Base-by-base conservation (phyloP, 352 stramenopile species). In the Elongisporangium senticosum region DNA sequence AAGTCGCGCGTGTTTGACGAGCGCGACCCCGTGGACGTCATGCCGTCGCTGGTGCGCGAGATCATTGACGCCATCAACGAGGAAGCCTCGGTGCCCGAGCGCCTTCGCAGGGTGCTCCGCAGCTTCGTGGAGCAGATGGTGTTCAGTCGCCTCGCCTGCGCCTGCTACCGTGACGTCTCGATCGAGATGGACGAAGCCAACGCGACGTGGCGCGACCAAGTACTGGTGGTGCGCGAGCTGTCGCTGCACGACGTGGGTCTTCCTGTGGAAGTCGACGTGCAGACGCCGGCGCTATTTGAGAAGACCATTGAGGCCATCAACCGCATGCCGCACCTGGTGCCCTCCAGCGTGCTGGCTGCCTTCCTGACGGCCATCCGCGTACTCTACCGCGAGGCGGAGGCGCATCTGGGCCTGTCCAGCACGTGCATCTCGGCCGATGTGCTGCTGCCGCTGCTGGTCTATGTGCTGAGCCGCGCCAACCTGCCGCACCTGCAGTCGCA, bases 81-180 rank as follows among this genome's bases (percentile, higher is more conserved):
- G 11, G 71, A 79, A 23, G 75, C 67, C 10, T 71, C 63, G 28
- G 49, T 87, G 21, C 54, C 63, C 2, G 64, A 74, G 15, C 52
- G 21, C 1, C 60, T 71, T 3, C 61, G 67, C 0, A 55, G 57
- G 0, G 61, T 74, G 4, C 66, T 90, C 3, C 69, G 60, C 23
- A 58, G 75, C 49, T 82, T 90, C 26, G 70, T 90, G 49, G 80
- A 91, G 65, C 77, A 91, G 53, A 88, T 92, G 79, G 72, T 91
- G 17, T 90, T 86, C 56, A 77, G 64, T 21, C 82, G 84, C 13
- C 68, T 94, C 23, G 82, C 73, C 2, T 77, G 73, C 39, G 80
- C 76, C 19, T 90, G 78, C 67, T 90, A 89, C 64, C 68, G 72
- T 14, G 63, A 67, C 10, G 72, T 72, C 10, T 68, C 80, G 4